phyloP scores from a whole-genome alignment of 345 rosid species.

The Melastoma malabathricum region DNA sequence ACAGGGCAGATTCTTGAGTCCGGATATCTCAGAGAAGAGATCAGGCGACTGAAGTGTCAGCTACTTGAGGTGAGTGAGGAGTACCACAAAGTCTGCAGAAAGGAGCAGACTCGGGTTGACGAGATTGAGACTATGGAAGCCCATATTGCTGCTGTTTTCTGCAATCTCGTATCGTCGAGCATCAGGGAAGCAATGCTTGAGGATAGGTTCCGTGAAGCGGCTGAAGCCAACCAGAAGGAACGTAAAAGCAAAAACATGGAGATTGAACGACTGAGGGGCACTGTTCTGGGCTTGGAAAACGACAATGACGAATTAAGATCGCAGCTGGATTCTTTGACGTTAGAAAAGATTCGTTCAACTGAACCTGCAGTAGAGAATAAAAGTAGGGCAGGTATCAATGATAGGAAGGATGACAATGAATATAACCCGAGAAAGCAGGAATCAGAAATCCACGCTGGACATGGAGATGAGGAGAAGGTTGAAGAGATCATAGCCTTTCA shows the following conservation, averaged over 20 bases:
- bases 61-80: constrained; percentile 14
- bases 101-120: constrained; percentile 34
- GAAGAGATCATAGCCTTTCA: constrained; percentile 15
- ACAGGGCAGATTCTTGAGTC: constrained; percentile 31
- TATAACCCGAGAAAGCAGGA: no score
- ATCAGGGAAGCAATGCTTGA: constrained; percentile 45
- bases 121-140: constrained; percentile 43
- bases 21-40: constrained; percentile 20
- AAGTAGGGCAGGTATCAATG: no score
- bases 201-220: constrained; percentile 44
- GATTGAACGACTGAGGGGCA: constrained; percentile 46
- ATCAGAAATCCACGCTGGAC: constrained; percentile 16
- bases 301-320: constrained; percentile 38
- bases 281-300: constrained; percentile 33
- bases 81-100: constrained; percentile 25
- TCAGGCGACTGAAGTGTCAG: constrained; percentile 27
- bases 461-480: constrained; percentile 11
- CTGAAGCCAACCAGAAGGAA: constrained; percentile 30
- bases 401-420: no score
- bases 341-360: constrained; percentile 34
- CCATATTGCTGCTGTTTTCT: constrained; percentile 32
- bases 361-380: constrained; percentile 43
- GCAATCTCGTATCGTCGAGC: constrained; percentile 41
- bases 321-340: constrained; percentile 31
- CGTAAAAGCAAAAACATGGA: constrained; percentile 32